Evolutionary conservation across 169 alveolate genomes (phyloP).

Genomic region (Fabrea salina): DNA sequence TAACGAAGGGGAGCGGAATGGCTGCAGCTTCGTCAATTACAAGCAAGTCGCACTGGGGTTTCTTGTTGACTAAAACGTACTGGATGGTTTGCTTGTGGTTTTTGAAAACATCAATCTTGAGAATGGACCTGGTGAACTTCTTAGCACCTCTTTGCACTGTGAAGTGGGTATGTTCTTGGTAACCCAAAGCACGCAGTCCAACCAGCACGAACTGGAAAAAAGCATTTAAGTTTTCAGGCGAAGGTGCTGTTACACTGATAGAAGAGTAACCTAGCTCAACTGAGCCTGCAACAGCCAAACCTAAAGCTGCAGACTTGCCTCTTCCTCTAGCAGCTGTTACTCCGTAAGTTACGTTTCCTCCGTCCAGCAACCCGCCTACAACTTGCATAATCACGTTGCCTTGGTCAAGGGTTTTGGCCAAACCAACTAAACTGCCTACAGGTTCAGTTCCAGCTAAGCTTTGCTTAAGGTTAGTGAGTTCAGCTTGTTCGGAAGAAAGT

Average conservation of each 20-base stretch:
- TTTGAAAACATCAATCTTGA: conserved; percentile 76
- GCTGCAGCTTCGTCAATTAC: conserved; percentile 99
- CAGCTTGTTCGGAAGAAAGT: conserved; percentile 40
- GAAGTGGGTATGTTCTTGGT: conserved; percentile 88
- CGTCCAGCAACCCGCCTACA: conserved; percentile 23
- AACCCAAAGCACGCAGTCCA: conserved; percentile 92
- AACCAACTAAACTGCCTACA: conserved; percentile 60
- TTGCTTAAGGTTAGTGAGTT: conserved; percentile 49
- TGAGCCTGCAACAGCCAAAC: conserved; percentile 92
- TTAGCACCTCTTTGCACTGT: conserved; percentile 62
- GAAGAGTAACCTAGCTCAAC: conserved; percentile 90
- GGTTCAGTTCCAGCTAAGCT: conserved; percentile 53
- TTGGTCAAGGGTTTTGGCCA: conserved; percentile 75
- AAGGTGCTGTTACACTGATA: conserved; percentile 97
- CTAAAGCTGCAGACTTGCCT: conserved; percentile 99
- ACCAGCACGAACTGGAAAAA: conserved; percentile 95
- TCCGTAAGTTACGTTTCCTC: conserved; percentile 75
- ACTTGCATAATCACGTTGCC: conserved; percentile 43
- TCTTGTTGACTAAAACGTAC: conserved; percentile 77
- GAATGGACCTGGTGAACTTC: conserved; percentile 64
- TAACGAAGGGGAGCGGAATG: conserved; percentile 97
- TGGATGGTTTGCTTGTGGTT: conserved; percentile 88
- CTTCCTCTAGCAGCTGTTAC: conserved; percentile 99
- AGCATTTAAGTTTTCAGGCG: conserved; percentile 97
- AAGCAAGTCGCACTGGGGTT: conserved; percentile 91